These are phyloP conservation scores for Acacia pycnantha DNA, from an alignment of 331 rosid species.

Conservation along the genomic window DNA sequence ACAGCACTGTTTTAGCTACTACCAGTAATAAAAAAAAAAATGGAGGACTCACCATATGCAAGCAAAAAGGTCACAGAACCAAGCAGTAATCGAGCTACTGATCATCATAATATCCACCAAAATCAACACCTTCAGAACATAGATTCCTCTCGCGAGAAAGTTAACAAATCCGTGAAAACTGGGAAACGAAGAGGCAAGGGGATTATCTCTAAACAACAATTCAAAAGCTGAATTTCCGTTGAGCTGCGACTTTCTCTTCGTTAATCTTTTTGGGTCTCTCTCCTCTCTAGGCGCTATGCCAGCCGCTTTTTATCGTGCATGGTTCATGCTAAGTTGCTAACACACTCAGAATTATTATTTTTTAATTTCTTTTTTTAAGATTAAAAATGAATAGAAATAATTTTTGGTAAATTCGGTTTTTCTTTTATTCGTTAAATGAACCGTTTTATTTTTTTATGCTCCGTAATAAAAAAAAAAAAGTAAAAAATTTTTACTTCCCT, in stretches of 20 bases:
- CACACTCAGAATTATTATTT: too few relatives aligned
- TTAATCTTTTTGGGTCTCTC: background rate
- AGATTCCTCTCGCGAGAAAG: background rate
- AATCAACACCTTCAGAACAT: constrained; percentile 20
- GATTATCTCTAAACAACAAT: background rate
- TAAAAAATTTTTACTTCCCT: too few relatives aligned
- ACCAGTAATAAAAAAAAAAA: constrained; percentile 10
- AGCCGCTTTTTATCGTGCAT: background rate
- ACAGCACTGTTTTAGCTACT: background rate
- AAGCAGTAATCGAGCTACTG: constrained; percentile 43
- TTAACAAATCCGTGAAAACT: background rate
- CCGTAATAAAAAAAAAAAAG: too few relatives aligned
- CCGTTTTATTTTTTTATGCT: too few relatives aligned
- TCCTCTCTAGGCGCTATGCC: background rate
- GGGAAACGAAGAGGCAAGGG: background rate
- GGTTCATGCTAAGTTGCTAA: too few relatives aligned
- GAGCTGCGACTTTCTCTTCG: background rate
- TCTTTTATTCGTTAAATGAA: too few relatives aligned
- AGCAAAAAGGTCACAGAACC: constrained; percentile 59
- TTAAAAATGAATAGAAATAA: too few relatives aligned
- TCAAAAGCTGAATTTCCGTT: background rate
- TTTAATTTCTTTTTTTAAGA: too few relatives aligned
- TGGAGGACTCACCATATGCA: constrained; percentile 61
- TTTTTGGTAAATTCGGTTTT: too few relatives aligned
- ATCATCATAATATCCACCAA: constrained; percentile 43